phyloP scores from a whole-genome alignment of 2,329 filamentous ascomycete species.

The Aspergillus pseudoterreus region DNA sequence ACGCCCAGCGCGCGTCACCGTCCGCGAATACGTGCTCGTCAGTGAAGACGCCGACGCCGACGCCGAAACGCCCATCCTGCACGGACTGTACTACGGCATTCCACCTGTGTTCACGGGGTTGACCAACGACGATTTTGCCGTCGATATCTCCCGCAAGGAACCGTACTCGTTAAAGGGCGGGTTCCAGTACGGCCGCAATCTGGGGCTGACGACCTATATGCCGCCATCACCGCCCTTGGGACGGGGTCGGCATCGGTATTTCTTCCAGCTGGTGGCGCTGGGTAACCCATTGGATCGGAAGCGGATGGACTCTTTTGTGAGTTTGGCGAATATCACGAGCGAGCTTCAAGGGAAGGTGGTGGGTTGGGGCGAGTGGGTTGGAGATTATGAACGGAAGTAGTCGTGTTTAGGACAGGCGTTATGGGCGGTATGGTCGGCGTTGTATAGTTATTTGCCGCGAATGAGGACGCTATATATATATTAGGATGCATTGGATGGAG shows the following conservation, averaged over 20 bases:
- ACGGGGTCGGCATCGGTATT: conserved; percentile 52
- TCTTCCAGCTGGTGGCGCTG: conserved; percentile 50
- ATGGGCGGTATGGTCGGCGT: too few species aligned
- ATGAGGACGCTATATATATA: too few species aligned
- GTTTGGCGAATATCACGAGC: conserved; percentile 41
- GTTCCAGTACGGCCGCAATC: conserved; percentile 47
- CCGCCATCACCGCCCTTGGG: conserved; percentile 48
- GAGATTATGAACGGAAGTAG: not conserved
- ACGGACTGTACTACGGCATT: conserved; percentile 46
- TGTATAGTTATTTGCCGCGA: too few species aligned
- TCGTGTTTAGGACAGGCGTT: not conserved
- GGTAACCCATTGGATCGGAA: conserved; percentile 40
- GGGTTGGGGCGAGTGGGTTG: conserved; percentile 48
- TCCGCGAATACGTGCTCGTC: conserved; percentile 47
- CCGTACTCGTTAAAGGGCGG: conserved; percentile 33
- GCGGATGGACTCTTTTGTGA: conserved; percentile 37
- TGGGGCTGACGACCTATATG: conserved; percentile 41
- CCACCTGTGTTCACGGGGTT: conserved; percentile 32
- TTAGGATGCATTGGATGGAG: too few species aligned
- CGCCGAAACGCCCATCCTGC: conserved; percentile 43
- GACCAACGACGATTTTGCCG: conserved; percentile 36
- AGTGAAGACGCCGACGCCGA: conserved; percentile 46
- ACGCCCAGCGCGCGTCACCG: conserved; percentile 22
- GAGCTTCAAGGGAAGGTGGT: conserved; percentile 48
- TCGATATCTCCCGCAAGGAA: conserved; percentile 17